Evolutionary conservation across 2,329 filamentous ascomycete species (phyloP).

Genomic region (Penicillium fuscoglaucum): DNA sequence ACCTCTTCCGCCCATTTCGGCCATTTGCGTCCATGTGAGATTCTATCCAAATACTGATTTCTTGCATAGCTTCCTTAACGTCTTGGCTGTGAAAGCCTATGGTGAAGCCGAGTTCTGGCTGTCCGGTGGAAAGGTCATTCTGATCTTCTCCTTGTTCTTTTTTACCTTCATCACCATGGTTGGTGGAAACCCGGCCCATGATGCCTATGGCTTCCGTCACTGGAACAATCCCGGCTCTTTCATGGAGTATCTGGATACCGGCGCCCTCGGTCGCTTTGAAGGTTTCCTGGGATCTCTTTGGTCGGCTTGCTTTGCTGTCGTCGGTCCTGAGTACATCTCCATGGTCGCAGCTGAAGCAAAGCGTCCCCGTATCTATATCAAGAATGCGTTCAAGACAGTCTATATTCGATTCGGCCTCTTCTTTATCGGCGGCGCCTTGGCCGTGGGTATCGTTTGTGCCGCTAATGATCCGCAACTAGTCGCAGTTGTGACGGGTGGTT

Average conservation of each 20-base stretch:
- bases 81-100: constrained; percentile 68
- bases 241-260: constrained; percentile 60
- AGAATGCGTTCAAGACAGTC: constrained; percentile 71
- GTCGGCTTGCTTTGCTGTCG: constrained; percentile 65
- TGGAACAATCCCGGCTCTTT: constrained; percentile 66
- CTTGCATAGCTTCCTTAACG: constrained; percentile 56
- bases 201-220: constrained; percentile 69
- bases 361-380: constrained; percentile 67
- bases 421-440: constrained; percentile 70
- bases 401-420: constrained; percentile 75
- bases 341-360: constrained; percentile 66
- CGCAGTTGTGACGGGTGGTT: constrained; percentile 14
- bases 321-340: constrained; percentile 64
- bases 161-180: constrained; percentile 81
- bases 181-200: constrained; percentile 70
- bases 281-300: constrained; percentile 67
- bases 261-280: constrained; percentile 58
- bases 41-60: neutral
- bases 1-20: neutral
- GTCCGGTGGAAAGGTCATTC: constrained; percentile 60
- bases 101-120: constrained; percentile 61
- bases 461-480: constrained; percentile 55
- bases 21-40: neutral
- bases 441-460: constrained; percentile 68
- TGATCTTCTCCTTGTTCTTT: constrained; percentile 66